Percentiles rank a stretch among this genome's conserved stretches.
These are phyloP conservation scores for Cytidiella melzeri DNA, from an alignment of 768 basidiomycete genomes.

Conservation along the genomic window DNA sequence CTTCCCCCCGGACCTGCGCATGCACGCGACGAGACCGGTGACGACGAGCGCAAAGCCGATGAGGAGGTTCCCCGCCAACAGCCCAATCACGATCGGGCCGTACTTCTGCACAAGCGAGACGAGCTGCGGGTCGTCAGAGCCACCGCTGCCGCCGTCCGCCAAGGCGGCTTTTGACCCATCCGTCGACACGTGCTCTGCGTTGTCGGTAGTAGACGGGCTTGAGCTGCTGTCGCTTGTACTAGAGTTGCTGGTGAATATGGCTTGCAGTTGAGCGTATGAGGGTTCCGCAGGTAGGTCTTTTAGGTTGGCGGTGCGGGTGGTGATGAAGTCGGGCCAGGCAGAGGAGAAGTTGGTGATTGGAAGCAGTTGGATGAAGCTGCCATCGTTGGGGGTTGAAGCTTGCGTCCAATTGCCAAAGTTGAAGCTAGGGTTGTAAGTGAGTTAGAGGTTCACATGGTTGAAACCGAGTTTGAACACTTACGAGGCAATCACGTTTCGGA, in stretches of 20 bases:
- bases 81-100: conserved; percentile 14
- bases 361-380: conserved; percentile 28
- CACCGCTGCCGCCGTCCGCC: not conserved
- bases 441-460: not conserved
- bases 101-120: conserved; percentile 13
- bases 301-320: not conserved
- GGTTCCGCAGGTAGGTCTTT: not conserved
- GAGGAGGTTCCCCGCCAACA: conserved; percentile 14
- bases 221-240: not conserved
- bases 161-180: not conserved
- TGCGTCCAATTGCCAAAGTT: conserved; percentile 19
- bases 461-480: conserved; percentile 14
- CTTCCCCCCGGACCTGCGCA: conserved; percentile 2
- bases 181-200: not conserved
- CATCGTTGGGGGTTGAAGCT: conserved; percentile 10
- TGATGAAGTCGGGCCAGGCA: conserved; percentile 1
- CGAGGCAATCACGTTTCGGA: conserved; percentile 29
- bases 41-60: conserved; percentile 8
- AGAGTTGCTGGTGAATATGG: no score
- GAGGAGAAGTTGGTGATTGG: conserved; percentile 16
- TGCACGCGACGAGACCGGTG: conserved; percentile 4
- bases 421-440: conserved; percentile 10
- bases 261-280: no score
- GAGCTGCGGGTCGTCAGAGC: no score
- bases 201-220: not conserved